phyloP scores from a whole-genome alignment of 495 filamentous ascomycete species.

The Podospora pseudocomata region DNA sequence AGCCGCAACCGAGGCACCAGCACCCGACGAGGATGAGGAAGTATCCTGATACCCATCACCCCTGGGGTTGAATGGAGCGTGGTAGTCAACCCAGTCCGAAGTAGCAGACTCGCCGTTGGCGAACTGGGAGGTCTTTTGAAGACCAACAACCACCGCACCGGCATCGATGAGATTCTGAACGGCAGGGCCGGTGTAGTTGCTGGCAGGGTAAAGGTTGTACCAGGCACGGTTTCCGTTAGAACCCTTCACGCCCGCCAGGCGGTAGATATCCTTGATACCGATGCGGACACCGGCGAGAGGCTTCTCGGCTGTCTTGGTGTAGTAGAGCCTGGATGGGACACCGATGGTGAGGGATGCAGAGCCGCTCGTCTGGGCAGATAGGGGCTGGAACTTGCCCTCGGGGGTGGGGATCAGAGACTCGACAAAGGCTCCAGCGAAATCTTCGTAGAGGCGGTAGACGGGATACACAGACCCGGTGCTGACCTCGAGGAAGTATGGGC shows the following conservation, averaged over 20 bases:
- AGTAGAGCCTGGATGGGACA: constrained; percentile 56
- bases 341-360: constrained; percentile 27
- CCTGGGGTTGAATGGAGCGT: constrained; percentile 54
- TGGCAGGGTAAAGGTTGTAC: constrained; percentile 50
- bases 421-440: constrained; percentile 40
- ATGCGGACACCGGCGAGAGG: constrained; percentile 52
- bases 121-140: constrained; percentile 58
- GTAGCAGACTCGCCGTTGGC: constrained; percentile 55
- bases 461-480: constrained; percentile 37
- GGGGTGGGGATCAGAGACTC: constrained; percentile 35
- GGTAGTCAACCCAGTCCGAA: constrained; percentile 52
- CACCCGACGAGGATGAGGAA: constrained; percentile 45
- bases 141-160: constrained; percentile 58
- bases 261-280: constrained; percentile 61
- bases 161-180: constrained; percentile 57
- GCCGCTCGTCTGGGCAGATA: constrained; percentile 37
- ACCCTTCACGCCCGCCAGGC: constrained; percentile 52
- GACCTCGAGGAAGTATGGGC: constrained; percentile 48
- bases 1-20: constrained; percentile 44
- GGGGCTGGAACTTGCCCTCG: constrained; percentile 35
- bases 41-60: constrained; percentile 56
- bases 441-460: constrained; percentile 43
- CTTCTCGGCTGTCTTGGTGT: constrained; percentile 36
- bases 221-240: constrained; percentile 55
- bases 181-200: constrained; percentile 42